Conservation (phyloP, 225 moss, liverwort and hornwort species). For the Pleurozium schreberi region DNA sequence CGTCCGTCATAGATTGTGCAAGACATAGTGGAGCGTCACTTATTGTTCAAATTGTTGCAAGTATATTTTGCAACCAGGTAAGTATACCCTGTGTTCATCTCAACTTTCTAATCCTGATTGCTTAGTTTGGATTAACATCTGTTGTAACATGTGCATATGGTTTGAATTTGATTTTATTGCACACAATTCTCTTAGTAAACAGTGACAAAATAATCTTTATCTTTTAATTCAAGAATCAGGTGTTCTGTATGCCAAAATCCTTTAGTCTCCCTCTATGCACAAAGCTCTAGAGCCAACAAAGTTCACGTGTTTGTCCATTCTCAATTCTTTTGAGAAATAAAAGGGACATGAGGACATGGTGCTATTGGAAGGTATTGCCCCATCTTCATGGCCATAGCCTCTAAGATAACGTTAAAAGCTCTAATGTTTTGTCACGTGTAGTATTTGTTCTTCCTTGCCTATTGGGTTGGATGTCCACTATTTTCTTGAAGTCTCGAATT, state of each 20-base stretch:
- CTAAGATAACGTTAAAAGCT: neutral
- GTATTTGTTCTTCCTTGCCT: neutral
- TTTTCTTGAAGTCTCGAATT: neutral
- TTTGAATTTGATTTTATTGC: neutral
- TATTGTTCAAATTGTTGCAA: too few relatives aligned
- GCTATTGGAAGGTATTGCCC: neutral
- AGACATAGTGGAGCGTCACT: too few relatives aligned
- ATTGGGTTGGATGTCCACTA: neutral
- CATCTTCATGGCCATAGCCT: neutral
- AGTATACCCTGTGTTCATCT: neutral
- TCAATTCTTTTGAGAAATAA: too few relatives aligned
- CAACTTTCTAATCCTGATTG: neutral
- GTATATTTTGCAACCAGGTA: neutral
- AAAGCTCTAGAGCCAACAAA: neutral
- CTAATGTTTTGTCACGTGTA: neutral
- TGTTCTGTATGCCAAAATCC: neutral
- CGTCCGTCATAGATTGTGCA: neutral
- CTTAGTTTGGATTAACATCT: neutral
- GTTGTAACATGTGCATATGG: neutral
- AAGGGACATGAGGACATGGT: neutral
- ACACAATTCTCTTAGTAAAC: neutral
- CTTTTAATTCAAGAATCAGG: neutral
- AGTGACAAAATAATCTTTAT: neutral
- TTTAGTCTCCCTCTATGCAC: neutral
- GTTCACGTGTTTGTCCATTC: neutral